phyloP scores from a whole-genome alignment of 2,329 filamentous ascomycete genomes.

The Cladophialophora exuberans region DNA sequence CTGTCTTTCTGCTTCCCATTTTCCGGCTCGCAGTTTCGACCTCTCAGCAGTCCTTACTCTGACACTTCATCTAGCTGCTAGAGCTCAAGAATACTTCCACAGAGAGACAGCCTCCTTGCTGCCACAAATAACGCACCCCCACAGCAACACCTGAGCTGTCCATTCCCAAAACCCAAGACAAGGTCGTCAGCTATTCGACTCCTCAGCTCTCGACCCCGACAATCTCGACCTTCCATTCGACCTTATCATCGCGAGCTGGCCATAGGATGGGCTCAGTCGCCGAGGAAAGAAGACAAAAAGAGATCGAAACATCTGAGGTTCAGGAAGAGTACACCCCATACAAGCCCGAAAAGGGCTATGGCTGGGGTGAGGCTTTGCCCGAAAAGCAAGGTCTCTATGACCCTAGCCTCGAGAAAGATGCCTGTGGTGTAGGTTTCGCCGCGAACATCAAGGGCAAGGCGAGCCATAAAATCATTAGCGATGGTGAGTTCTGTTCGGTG shows the following conservation, averaged over 20 bases:
- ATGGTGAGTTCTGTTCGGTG: constrained; percentile 66
- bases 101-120: constrained; percentile 29
- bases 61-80: constrained; percentile 13
- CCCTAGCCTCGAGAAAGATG: constrained; percentile 95
- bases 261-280: constrained; percentile 54
- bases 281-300: constrained; percentile 52
- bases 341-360: constrained; percentile 67
- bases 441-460: constrained; percentile 97
- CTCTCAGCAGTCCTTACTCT: neutral
- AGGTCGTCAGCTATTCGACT: neutral
- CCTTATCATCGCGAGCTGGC: constrained; percentile 28
- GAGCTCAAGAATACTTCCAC: constrained; percentile 19
- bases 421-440: constrained; percentile 98
- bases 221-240: neutral
- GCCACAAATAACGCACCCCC: constrained; percentile 3
- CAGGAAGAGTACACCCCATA: constrained; percentile 56
- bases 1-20: constrained; percentile 19
- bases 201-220: neutral
- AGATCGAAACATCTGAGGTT: constrained; percentile 49
- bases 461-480: constrained; percentile 98
- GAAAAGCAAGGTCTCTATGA: constrained; percentile 99
- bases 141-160: neutral
- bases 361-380: constrained; percentile 93
- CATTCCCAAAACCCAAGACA: neutral
- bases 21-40: constrained; percentile 13